Conservation (phyloP, 345 rosid species). For the Melastoma malabathricum region DNA sequence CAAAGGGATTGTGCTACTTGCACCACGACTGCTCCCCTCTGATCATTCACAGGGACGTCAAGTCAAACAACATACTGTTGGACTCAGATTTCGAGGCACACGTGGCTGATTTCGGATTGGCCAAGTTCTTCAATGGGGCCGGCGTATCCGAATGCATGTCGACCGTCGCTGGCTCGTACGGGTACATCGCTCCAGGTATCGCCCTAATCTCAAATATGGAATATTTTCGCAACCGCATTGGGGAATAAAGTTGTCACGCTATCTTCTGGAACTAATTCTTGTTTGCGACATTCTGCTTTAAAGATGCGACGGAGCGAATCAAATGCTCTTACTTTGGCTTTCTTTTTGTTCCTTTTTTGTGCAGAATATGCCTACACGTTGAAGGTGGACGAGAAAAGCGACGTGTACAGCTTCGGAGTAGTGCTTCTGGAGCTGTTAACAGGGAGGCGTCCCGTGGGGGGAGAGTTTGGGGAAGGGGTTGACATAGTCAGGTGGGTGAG, state of each 20-base stretch:
- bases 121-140: constrained; percentile 71
- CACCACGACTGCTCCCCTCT: constrained; percentile 90
- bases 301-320: too few species aligned
- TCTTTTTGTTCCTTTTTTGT: background rate
- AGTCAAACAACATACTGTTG: constrained; percentile 74
- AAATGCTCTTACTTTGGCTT: background rate
- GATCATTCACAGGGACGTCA: constrained; percentile 86
- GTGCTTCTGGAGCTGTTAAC: constrained; percentile 70
- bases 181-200: constrained; percentile 90
- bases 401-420: constrained; percentile 87
- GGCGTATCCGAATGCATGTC: constrained; percentile 91
- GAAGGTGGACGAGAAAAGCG: constrained; percentile 86
- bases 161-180: constrained; percentile 78
- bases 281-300: too few species aligned
- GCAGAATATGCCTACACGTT: constrained; percentile 83
- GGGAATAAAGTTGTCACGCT: too few species aligned
- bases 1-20: constrained; percentile 76
- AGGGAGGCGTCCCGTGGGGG: constrained; percentile 75
- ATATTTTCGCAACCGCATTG: too few species aligned
- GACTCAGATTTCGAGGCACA: constrained; percentile 78
- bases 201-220: too few species aligned
- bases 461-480: constrained; percentile 83
- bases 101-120: constrained; percentile 91
- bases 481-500: constrained; percentile 90
- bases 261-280: too few species aligned